phyloP scores from a whole-genome alignment of 345 rosid species.

The Mercurialis annua region DNA sequence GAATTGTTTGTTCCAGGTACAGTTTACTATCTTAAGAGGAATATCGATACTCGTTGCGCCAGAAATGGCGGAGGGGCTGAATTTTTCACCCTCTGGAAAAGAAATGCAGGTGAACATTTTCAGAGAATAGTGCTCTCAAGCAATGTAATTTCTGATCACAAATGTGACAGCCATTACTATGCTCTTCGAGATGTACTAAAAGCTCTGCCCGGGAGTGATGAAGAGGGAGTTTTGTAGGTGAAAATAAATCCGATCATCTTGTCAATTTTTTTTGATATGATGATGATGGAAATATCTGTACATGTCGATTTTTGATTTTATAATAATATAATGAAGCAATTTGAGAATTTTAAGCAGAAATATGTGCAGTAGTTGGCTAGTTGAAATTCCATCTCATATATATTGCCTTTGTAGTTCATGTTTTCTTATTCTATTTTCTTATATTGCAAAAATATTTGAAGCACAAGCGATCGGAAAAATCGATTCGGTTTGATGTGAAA shows the following conservation, averaged over 20 bases:
- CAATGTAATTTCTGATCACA: slow-evolving; percentile 82
- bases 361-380: neutral
- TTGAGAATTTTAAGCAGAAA: neutral
- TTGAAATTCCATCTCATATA: neutral
- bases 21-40: slow-evolving; percentile 73
- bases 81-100: slow-evolving; percentile 71
- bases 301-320: neutral
- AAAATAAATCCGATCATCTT: neutral
- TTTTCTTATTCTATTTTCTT: too few relatives aligned
- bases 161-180: slow-evolving; percentile 81
- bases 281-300: slow-evolving; percentile 8
- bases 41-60: slow-evolving; percentile 26
- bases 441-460: too few relatives aligned
- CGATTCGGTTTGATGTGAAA: too few relatives aligned
- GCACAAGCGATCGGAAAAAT: too few relatives aligned
- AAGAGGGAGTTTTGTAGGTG: slow-evolving; percentile 45
- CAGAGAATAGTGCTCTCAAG: slow-evolving; percentile 78
- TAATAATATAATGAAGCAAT: neutral
- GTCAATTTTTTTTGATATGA: neutral
- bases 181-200: slow-evolving; percentile 86
- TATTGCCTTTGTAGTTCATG: neutral
- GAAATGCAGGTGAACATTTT: slow-evolving; percentile 81
- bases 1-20: slow-evolving; percentile 81
- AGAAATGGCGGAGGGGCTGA: slow-evolving; percentile 33
- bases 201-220: slow-evolving; percentile 50